A percentile compares a stretch with the other conserved stretches of the same genome.
Conservation (phyloP, 805 yeast species). For the Schwanniomyces occidentalis region DNA sequence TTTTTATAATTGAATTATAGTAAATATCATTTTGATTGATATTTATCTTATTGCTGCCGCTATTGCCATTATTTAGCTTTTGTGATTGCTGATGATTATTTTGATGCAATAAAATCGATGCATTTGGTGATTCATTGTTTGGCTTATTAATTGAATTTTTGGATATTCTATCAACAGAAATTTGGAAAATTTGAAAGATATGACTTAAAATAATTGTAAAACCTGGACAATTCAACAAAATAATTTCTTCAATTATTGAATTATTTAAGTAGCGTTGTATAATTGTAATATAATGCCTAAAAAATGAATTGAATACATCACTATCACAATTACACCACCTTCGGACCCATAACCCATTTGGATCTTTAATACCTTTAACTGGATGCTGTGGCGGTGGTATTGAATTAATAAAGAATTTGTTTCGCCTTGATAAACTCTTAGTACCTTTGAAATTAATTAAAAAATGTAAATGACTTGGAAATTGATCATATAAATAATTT, state of each 20-base stretch:
- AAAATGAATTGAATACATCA: constrained; percentile 59
- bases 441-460: constrained; percentile 35
- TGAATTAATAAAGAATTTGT: constrained; percentile 32
- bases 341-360: constrained; percentile 62
- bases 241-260: constrained; percentile 1
- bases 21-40: constrained; percentile 32
- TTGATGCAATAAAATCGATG: constrained; percentile 1
- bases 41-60: constrained; percentile 4
- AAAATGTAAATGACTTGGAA: constrained; percentile 31
- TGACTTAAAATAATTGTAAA: constrained; percentile 46
- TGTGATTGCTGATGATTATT: constrained; percentile 5
- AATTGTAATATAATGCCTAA: constrained; percentile 54
- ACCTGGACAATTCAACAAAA: constrained; percentile 42
- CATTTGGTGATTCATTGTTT: constrained; percentile 3
- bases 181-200: constrained; percentile 41
- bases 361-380: constrained; percentile 52
- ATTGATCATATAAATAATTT: constrained; percentile 10
- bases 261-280: constrained; percentile 10
- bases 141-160: constrained; percentile 10
- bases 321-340: constrained; percentile 60
- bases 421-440: constrained; percentile 27
- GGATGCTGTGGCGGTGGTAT: constrained; percentile 43
- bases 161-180: constrained; percentile 27
- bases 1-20: constrained; percentile 40
- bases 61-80: background rate